phyloP scores from a whole-genome alignment of 192 early-diverging fungal species.

The Mortierella alpina region DNA sequence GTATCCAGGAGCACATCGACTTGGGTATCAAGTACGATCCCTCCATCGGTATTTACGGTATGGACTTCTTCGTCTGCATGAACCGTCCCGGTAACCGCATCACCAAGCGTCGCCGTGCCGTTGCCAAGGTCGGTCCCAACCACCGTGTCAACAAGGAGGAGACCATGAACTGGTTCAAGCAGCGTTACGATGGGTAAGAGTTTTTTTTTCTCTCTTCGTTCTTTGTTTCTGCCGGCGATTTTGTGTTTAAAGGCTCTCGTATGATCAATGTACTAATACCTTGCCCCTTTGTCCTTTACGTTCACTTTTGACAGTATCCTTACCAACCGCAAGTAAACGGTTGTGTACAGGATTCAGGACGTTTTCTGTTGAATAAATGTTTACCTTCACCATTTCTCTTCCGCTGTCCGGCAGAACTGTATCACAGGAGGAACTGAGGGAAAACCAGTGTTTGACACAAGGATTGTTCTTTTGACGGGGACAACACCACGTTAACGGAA shows the following conservation, averaged over 20 bases:
- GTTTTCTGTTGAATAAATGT: slow-evolving; percentile 5
- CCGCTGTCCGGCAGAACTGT: neutral
- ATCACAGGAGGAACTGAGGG: neutral
- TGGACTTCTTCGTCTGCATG: slow-evolving; percentile 99
- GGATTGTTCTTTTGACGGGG: neutral
- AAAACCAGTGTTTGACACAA: neutral
- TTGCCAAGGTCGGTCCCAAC: slow-evolving; percentile 83
- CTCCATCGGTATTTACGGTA: slow-evolving; percentile 86
- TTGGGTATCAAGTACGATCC: slow-evolving; percentile 99
- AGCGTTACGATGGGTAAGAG: slow-evolving; percentile 72
- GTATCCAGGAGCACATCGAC: slow-evolving; percentile 99
- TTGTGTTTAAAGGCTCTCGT: neutral
- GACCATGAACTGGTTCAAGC: slow-evolving; percentile 98
- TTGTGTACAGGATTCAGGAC: slow-evolving; percentile 5
- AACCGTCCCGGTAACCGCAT: slow-evolving; percentile 97
- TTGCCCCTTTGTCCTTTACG: neutral
- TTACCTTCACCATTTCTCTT: slow-evolving; percentile 3
- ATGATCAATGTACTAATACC: neutral
- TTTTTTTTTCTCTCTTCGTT: slow-evolving; percentile 25
- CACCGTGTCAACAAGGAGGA: slow-evolving; percentile 97
- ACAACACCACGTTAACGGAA: neutral
- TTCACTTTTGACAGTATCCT: slow-evolving; percentile 32
- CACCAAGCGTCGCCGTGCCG: slow-evolving; percentile 90
- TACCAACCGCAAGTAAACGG: slow-evolving; percentile 47
- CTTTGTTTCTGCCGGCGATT: neutral